These are phyloP conservation scores for Penicillium desertorum DNA, from an alignment of 495 filamentous ascomycete species.

Conservation along the genomic window DNA sequence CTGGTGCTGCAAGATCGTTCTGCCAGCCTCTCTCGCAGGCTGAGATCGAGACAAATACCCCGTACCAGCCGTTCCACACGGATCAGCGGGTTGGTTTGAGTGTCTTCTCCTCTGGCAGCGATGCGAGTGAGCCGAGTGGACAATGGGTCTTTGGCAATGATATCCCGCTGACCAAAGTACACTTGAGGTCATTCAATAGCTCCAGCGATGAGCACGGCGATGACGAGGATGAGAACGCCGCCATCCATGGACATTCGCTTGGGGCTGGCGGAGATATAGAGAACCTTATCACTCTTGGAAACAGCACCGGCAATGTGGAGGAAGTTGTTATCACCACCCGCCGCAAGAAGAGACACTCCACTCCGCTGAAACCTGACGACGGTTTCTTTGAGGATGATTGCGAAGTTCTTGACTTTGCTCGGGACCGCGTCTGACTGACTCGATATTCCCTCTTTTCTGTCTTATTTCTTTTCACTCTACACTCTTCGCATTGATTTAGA, in stretches of 20 bases:
- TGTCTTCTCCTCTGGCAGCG: slow-evolving; percentile 47
- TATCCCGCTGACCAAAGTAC: slow-evolving; percentile 60
- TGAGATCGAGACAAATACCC: slow-evolving; percentile 89
- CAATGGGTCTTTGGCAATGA: slow-evolving; percentile 73
- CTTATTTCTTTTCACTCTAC: slow-evolving; percentile 12
- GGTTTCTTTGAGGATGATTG: slow-evolving; percentile 95
- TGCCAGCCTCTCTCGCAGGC: slow-evolving; percentile 69
- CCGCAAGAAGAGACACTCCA: slow-evolving; percentile 54
- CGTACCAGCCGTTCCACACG: slow-evolving; percentile 88
- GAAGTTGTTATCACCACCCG: slow-evolving; percentile 80
- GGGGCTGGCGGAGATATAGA: slow-evolving; percentile 49
- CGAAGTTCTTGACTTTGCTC: slow-evolving; percentile 88
- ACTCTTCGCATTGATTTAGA: slow-evolving; percentile 24
- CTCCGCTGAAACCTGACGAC: slow-evolving; percentile 58
- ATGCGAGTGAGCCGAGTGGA: slow-evolving; percentile 27
- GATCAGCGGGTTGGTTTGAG: slow-evolving; percentile 74
- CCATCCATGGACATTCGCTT: slow-evolving; percentile 38
- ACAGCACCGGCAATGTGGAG: slow-evolving; percentile 67
- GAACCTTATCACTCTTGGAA: slow-evolving; percentile 50
- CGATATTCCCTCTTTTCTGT: slow-evolving; percentile 1
- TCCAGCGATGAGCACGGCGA: slow-evolving; percentile 52
- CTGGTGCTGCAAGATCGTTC: slow-evolving; percentile 31
- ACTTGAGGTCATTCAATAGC: slow-evolving; percentile 52
- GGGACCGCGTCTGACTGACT: slow-evolving; percentile 67
- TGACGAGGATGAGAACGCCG: slow-evolving; percentile 44